Evolutionary conservation across 169 alveolate species (phyloP).

Genomic region (Plasmodium malariae): DNA sequence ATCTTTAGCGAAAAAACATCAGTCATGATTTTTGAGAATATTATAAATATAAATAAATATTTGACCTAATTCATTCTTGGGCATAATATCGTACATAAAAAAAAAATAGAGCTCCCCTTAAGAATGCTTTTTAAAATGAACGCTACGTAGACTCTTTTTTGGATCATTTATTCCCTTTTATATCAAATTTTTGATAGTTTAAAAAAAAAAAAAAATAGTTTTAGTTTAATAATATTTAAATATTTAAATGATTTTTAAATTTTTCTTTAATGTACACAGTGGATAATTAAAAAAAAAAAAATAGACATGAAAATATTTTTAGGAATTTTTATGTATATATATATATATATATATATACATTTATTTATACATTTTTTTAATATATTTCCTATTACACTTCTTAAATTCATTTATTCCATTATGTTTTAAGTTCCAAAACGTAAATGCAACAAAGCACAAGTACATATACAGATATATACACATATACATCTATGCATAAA

Average conservation of each 20-base stretch:
- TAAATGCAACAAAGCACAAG: slow-evolving; percentile 17
- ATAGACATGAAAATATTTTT: slow-evolving; percentile 21
- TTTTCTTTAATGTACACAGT: slow-evolving; percentile 7
- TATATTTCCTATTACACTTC: slow-evolving; percentile 24
- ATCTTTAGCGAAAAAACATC: neutral
- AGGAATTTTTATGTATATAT: slow-evolving; percentile 23
- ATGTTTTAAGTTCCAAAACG: slow-evolving; percentile 32
- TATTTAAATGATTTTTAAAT: neutral
- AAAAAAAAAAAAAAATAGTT: slow-evolving; percentile 34
- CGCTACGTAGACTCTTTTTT: too few relatives aligned
- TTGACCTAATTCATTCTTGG: neutral
- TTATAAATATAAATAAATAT: too few relatives aligned
- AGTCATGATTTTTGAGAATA: neutral
- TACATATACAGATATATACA: slow-evolving; percentile 21
- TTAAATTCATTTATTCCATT: slow-evolving; percentile 20
- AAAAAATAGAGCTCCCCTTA: too few relatives aligned
- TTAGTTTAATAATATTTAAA: neutral
- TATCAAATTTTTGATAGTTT: slow-evolving; percentile 21
- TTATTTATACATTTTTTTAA: neutral
- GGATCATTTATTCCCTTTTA: too few relatives aligned
- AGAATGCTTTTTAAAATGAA: too few relatives aligned
- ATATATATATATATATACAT: slow-evolving; percentile 23
- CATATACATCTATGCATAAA: slow-evolving; percentile 22
- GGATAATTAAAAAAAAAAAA: slow-evolving; percentile 54
- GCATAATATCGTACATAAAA: neutral